A percentile compares a stretch with the other conserved stretches of the same genome.
Conservation (phyloP, 805 yeast species). For the Suhomyces pyralidae region DNA sequence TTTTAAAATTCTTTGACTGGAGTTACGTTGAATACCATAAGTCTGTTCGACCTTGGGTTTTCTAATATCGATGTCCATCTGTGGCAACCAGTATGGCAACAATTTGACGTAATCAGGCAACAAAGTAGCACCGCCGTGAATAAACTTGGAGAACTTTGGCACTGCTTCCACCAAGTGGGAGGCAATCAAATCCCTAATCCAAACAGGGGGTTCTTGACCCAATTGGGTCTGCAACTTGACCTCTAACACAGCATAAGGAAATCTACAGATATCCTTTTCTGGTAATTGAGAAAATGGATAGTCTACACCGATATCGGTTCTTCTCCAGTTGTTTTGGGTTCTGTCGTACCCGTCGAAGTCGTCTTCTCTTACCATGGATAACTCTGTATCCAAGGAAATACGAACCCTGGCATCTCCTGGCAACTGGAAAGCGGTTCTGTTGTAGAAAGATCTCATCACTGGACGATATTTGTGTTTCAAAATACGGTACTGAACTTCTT, state of each 20-base stretch:
- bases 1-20: conserved; percentile 20
- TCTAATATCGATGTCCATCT: conserved; percentile 92
- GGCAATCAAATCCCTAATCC: conserved; percentile 91
- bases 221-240: conserved; percentile 95
- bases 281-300: conserved; percentile 89
- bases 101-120: conserved; percentile 78
- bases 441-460: conserved; percentile 91
- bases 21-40: conserved; percentile 61
- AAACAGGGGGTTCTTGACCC: conserved; percentile 98
- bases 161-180: conserved; percentile 97
- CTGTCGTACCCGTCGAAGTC: conserved; percentile 91
- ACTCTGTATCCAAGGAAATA: conserved; percentile 94
- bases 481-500: conserved; percentile 88
- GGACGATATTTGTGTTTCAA: conserved; percentile 85
- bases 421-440: conserved; percentile 97
- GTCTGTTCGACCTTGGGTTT: conserved; percentile 68
- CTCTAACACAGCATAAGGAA: conserved; percentile 96
- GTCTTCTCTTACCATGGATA: conserved; percentile 97
- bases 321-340: conserved; percentile 93
- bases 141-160: conserved; percentile 95
- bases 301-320: conserved; percentile 97
- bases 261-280: conserved; percentile 81
- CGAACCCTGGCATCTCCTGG: conserved; percentile 99
- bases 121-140: conserved; percentile 93
- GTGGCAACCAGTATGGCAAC: conserved; percentile 97